Percentiles rank a stretch among this genome's conserved stretches.
Evolutionary conservation across 1,139 yeast species (phyloP).

Genomic region (Saccharomyces hybrid): DNA sequence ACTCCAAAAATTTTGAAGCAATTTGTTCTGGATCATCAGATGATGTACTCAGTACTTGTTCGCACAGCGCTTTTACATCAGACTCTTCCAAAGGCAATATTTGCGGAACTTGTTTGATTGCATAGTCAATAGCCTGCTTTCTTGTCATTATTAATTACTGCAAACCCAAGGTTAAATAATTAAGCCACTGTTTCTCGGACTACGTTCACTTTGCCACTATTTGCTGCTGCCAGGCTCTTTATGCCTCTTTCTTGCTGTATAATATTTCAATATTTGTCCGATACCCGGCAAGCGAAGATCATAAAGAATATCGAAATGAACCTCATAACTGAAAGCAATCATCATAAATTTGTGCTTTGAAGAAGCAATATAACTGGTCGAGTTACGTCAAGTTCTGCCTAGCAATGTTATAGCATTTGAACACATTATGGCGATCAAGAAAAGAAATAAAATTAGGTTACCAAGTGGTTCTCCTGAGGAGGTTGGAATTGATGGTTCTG

Average conservation of each 20-base stretch:
- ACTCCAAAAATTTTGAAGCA: constrained; percentile 27
- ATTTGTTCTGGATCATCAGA: constrained; percentile 19
- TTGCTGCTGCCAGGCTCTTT: neutral
- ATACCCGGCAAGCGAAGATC: neutral
- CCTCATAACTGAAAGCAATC: neutral
- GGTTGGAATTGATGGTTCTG: neutral
- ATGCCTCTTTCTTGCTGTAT: neutral
- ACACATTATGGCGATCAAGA: neutral
- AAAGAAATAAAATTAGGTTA: neutral
- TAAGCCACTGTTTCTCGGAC: neutral
- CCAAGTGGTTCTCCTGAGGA: neutral
- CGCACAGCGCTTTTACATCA: constrained; percentile 25
- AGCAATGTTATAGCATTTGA: neutral
- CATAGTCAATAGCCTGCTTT: constrained; percentile 26
- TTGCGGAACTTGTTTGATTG: constrained; percentile 23
- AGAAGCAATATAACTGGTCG: neutral
- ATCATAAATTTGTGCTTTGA: neutral
- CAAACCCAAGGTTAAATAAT: neutral
- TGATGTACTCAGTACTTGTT: constrained; percentile 18
- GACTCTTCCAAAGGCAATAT: constrained; percentile 28
- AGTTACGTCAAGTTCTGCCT: neutral
- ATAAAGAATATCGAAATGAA: neutral
- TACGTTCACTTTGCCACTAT: neutral
- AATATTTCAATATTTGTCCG: neutral
- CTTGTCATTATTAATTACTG: constrained; percentile 20